These are phyloP conservation scores for Rhizopogon rudus DNA, from an alignment of 768 basidiomycete genomes.

Conservation along the genomic window DNA sequence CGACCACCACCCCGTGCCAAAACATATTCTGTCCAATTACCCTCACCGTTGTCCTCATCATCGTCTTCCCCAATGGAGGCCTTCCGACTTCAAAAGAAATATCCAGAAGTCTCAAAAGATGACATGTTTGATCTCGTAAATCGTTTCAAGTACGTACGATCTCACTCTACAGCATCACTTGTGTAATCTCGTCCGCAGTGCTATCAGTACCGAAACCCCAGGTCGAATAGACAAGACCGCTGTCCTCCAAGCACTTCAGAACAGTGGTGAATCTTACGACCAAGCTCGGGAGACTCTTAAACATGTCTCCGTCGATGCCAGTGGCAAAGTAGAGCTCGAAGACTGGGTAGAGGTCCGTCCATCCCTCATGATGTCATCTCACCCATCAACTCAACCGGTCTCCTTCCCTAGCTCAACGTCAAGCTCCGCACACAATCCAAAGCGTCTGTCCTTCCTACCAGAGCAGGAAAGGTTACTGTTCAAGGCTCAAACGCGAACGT, in stretches of 20 bases:
- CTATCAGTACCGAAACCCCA: conserved; percentile 72
- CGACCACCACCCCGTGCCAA: conserved; percentile 6
- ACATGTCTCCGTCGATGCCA: conserved; percentile 89
- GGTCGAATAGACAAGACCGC: conserved; percentile 80
- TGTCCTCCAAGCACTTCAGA: conserved; percentile 74
- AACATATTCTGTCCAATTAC: conserved; percentile 7
- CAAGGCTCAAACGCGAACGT: conserved; percentile 94
- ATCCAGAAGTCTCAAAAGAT: conserved; percentile 85
- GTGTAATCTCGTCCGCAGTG: conserved; percentile 33
- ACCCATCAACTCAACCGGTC: conserved; percentile 7
- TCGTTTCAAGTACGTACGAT: conserved; percentile 82
- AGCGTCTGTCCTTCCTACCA: conserved; percentile 48
- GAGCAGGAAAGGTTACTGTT: conserved; percentile 88
- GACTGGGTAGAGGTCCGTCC: conserved; percentile 94
- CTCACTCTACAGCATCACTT: background rate
- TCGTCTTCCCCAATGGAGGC: conserved; percentile 58
- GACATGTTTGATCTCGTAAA: conserved; percentile 94
- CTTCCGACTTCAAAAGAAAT: conserved; percentile 85
- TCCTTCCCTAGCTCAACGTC: conserved; percentile 58
- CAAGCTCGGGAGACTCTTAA: conserved; percentile 87
- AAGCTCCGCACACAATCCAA: conserved; percentile 58
- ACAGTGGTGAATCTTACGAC: conserved; percentile 87
- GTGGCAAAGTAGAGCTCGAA: conserved; percentile 93
- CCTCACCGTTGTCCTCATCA: conserved; percentile 4
- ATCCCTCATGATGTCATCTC: conserved; percentile 19